Conservation (phyloP, 257 asterid species). For the Handroanthus guayacan region DNA sequence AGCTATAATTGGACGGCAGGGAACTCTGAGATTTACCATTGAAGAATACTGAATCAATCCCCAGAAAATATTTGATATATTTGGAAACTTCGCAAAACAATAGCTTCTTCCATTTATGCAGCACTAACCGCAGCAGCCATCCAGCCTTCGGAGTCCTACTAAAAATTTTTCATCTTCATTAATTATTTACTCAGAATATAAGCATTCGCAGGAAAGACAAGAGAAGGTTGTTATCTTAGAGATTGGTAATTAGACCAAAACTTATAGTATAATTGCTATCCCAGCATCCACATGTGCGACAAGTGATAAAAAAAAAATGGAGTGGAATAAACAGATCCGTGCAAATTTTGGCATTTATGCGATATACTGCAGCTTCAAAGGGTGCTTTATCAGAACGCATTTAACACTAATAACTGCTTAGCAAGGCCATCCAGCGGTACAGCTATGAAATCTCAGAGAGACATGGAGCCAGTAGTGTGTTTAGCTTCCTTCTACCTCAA, state of each 20-base stretch:
- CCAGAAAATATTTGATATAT: conserved; percentile 59
- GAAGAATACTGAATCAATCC: conserved; percentile 57
- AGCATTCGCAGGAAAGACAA: conserved; percentile 24
- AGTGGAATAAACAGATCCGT: background rate
- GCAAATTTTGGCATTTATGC: background rate
- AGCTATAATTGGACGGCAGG: conserved; percentile 63
- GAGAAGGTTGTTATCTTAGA: background rate
- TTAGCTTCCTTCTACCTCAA: background rate
- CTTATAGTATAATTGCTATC: background rate
- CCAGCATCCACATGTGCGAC: background rate
- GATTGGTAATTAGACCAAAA: background rate
- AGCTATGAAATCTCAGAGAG: background rate
- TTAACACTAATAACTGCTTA: conserved; percentile 14
- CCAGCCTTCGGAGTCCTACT: conserved; percentile 45
- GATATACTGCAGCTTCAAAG: background rate
- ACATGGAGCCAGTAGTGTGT: background rate
- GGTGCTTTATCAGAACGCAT: background rate
- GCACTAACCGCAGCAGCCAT: conserved; percentile 59
- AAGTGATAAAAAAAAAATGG: background rate
- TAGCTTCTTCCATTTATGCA: conserved; percentile 69
- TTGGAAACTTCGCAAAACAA: conserved; percentile 42
- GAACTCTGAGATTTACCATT: conserved; percentile 68
- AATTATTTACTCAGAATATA: conserved; percentile 18
- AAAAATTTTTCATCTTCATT: conserved; percentile 11
- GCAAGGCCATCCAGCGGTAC: background rate